Conservation (phyloP, 768 basidiomycete species). For the Obba rivulosa region DNA sequence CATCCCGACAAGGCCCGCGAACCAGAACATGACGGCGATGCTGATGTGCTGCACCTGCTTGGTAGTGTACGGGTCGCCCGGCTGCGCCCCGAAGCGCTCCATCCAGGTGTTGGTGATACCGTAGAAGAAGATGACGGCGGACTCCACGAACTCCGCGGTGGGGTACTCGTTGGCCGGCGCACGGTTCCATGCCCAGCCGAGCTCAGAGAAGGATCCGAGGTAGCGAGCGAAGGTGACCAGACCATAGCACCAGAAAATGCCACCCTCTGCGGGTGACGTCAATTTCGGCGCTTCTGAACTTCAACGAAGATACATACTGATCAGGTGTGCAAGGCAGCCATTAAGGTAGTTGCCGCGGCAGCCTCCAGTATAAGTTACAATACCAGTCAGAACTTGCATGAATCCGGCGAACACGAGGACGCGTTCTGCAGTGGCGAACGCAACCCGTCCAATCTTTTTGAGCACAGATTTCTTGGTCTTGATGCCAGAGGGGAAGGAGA, state of each 20-base stretch:
- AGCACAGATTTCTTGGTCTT: conserved; percentile 21
- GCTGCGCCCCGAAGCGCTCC: conserved; percentile 84
- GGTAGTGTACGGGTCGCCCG: conserved; percentile 81
- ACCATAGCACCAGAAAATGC: conserved; percentile 91
- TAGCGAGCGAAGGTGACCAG: conserved; percentile 90
- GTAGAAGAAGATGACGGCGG: conserved; percentile 78
- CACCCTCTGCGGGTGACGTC: conserved; percentile 54
- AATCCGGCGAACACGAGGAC: conserved; percentile 68
- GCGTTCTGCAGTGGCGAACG: conserved; percentile 55
- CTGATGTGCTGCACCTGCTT: conserved; percentile 93
- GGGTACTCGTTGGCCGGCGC: conserved; percentile 43
- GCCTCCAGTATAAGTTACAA: conserved; percentile 81
- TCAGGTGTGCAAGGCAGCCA: conserved; percentile 84
- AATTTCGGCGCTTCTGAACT: conserved; percentile 4
- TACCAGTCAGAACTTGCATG: conserved; percentile 58
- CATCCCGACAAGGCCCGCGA: conserved; percentile 86
- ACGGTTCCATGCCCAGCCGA: conserved; percentile 96
- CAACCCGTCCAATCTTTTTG: conserved; percentile 37
- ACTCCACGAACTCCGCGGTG: conserved; percentile 77
- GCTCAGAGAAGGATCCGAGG: conserved; percentile 78
- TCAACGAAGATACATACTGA: conserved; percentile 51
- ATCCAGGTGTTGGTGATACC: conserved; percentile 94
- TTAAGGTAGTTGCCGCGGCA: conserved; percentile 78
- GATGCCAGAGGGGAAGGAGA: conserved; percentile 8
- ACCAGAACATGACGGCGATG: conserved; percentile 97